Evolutionary conservation across 768 basidiomycete genomes (phyloP).

Genomic region (Rhizopogon vulgaris): DNA sequence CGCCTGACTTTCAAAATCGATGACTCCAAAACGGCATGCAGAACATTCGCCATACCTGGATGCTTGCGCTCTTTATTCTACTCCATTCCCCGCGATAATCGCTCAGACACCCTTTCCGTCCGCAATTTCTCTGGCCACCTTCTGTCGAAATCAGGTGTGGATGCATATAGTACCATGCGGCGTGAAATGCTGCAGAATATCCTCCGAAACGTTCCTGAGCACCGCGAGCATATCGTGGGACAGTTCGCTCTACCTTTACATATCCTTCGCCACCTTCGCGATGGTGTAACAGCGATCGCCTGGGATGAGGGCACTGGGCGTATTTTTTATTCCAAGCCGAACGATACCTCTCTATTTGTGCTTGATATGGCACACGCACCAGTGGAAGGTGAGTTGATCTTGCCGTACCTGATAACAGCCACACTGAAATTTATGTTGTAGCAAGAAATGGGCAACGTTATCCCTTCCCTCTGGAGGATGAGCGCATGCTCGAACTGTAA

Average conservation of each 20-base stretch:
- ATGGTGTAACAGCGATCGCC: conserved; percentile 42
- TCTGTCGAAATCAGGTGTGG: conserved; percentile 31
- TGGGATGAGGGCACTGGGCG: conserved; percentile 67
- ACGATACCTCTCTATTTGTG: conserved; percentile 36
- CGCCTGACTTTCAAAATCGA: conserved; percentile 21
- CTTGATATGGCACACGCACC: conserved; percentile 42
- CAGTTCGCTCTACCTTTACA: conserved; percentile 16
- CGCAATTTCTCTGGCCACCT: conserved; percentile 26
- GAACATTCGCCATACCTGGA: conserved; percentile 26
- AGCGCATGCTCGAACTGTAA: conserved; percentile 26
- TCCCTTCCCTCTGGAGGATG: conserved; percentile 23
- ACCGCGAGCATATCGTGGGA: conserved; percentile 19
- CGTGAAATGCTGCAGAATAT: conserved; percentile 16
- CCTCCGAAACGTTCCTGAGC: conserved; percentile 11
- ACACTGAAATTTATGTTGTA: conserved; percentile 25
- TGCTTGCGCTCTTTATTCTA: conserved; percentile 28
- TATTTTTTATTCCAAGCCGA: conserved; percentile 43
- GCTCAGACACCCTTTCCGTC: conserved; percentile 20
- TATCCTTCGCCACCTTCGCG: conserved; percentile 11
- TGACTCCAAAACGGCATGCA: conserved; percentile 15
- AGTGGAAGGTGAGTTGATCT: conserved; percentile 21
- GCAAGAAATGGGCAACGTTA: conserved; percentile 26
- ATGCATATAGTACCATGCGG: conserved; percentile 15
- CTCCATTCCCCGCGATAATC: conserved; percentile 18
- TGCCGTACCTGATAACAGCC: conserved; percentile 5